Conservation (phyloP, 1,284 basidiomycete genomes). For the Coriolopsis trogii region DNA sequence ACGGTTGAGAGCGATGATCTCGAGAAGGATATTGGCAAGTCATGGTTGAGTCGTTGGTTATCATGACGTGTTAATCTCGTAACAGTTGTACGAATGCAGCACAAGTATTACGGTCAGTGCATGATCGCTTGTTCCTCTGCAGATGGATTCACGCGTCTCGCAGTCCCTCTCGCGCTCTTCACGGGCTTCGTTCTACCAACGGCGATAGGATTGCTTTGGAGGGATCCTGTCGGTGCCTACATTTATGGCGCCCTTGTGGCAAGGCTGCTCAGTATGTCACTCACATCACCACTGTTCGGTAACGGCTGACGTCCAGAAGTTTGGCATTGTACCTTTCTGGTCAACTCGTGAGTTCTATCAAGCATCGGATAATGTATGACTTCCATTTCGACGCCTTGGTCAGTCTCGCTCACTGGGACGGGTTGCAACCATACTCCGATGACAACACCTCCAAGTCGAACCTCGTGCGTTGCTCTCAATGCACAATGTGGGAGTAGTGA, state of each 20-base stretch:
- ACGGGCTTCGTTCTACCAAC: slow-evolving; percentile 63
- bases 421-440: slow-evolving; percentile 76
- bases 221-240: slow-evolving; percentile 63
- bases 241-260: slow-evolving; percentile 72
- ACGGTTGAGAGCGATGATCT: slow-evolving; percentile 72
- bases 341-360: slow-evolving; percentile 65
- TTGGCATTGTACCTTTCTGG: slow-evolving; percentile 81
- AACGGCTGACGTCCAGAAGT: slow-evolving; percentile 38
- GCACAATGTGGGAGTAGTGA: too few species aligned
- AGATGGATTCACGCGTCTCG: neutral
- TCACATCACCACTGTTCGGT: neutral
- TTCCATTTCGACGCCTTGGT: neutral
- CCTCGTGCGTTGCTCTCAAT: slow-evolving; percentile 44
- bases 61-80: neutral
- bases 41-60: neutral
- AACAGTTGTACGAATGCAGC: slow-evolving; percentile 76
- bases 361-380: neutral
- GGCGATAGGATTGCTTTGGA: slow-evolving; percentile 56
- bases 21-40: slow-evolving; percentile 67
- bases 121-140: neutral
- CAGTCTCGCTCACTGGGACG: slow-evolving; percentile 79
- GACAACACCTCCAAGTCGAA: slow-evolving; percentile 80
- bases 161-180: slow-evolving; percentile 62
- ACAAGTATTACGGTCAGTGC: slow-evolving; percentile 63
- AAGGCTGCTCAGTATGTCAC: slow-evolving; percentile 55